phyloP scores from a whole-genome alignment of 78 protist species.

The Anaeramoeba flamelloides region DNA sequence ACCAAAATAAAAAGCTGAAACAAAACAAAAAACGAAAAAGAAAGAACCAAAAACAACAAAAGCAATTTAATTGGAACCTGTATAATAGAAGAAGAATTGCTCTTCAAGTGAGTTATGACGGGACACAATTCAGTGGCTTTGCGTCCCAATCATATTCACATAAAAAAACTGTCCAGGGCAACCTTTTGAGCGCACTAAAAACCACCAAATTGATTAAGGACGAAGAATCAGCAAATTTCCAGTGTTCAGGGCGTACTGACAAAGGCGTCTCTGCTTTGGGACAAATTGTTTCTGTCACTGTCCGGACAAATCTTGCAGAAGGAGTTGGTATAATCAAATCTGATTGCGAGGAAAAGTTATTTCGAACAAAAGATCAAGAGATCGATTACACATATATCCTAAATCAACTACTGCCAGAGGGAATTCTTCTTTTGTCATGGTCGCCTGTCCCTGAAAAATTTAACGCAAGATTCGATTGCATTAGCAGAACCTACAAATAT shows the following conservation, averaged over 20 bases:
- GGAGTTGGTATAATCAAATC: conserved; percentile 15
- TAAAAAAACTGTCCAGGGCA: too few species aligned
- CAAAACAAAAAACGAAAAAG: too few species aligned
- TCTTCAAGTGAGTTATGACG: conserved; percentile 2
- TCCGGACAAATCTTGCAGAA: conserved; percentile 6
- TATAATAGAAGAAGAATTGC: conserved; percentile 10
- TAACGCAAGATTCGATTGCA: conserved; percentile 32
- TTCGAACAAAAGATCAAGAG: conserved; percentile 11
- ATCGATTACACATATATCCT: conserved; percentile 31
- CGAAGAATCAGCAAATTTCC: conserved; percentile 5
- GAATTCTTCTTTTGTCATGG: conserved; percentile 46
- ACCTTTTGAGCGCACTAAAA: conserved; percentile 15
- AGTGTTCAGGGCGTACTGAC: conserved; percentile 50
- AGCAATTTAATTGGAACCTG: conserved; percentile 8
- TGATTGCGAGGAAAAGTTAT: neutral
- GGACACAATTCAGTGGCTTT: too few species aligned
- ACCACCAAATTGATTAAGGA: conserved; percentile 14
- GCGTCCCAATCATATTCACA: too few species aligned
- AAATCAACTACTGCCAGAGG: conserved; percentile 41
- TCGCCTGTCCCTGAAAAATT: conserved; percentile 27
- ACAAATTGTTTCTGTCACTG: conserved; percentile 27
- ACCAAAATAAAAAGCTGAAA: too few species aligned
- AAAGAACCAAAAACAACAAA: neutral
- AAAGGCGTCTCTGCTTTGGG: conserved; percentile 42
- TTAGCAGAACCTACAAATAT: conserved; percentile 39